A percentile compares a stretch with the other conserved stretches of the same genome.
Evolutionary conservation across 805 yeast genomes (phyloP).

Genomic region (Suhomyces prunicola): DNA sequence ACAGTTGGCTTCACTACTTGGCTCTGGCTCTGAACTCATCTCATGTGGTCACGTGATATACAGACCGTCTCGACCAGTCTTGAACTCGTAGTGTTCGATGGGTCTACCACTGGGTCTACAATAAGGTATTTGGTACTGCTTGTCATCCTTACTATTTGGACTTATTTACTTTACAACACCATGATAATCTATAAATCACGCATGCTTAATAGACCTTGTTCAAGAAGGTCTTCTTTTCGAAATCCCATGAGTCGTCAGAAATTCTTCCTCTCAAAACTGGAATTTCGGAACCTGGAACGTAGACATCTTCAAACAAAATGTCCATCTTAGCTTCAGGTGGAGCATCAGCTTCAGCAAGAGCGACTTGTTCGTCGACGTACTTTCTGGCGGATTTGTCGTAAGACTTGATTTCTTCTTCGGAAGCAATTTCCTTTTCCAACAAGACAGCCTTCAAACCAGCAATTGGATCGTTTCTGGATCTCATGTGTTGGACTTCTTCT

Average conservation of each 20-base stretch:
- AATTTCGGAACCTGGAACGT: constrained; percentile 90
- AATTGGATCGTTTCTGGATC: constrained; percentile 97
- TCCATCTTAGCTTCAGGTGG: constrained; percentile 96
- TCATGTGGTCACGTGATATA: background rate
- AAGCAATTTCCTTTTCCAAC: constrained; percentile 77
- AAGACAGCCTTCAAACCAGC: constrained; percentile 90
- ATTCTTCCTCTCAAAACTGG: constrained; percentile 95
- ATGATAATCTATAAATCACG: background rate
- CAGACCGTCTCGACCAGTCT: background rate
- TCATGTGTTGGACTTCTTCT: constrained; percentile 99
- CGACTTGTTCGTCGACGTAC: constrained; percentile 91
- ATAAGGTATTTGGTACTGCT: too few relatives aligned
- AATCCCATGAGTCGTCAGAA: constrained; percentile 92
- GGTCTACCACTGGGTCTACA: background rate
- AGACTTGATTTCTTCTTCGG: constrained; percentile 91
- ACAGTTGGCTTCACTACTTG: background rate
- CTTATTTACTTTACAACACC: background rate
- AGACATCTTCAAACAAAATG: constrained; percentile 93
- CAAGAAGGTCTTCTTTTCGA: constrained; percentile 48
- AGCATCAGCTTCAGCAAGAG: constrained; percentile 88
- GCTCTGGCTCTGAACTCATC: background rate
- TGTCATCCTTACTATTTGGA: background rate
- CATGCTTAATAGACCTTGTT: constrained; percentile 42
- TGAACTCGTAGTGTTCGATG: background rate
- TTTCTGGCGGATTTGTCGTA: constrained; percentile 96